These are phyloP conservation scores for Fragilariopsis cylindrus DNA, from an alignment of 108 stramenopile genomes.

Conservation along the genomic window DNA sequence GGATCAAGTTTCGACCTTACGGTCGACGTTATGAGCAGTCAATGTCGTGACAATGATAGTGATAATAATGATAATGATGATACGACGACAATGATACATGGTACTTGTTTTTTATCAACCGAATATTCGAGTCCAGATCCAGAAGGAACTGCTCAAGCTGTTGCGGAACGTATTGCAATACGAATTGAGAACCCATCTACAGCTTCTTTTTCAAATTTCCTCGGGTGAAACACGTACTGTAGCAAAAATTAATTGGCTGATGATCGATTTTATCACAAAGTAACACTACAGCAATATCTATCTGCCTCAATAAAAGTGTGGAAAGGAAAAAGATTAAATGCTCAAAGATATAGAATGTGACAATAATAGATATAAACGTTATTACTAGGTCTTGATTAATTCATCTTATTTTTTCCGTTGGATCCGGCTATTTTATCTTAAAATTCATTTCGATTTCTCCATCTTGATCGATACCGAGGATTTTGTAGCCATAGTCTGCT, in stretches of 20 bases:
- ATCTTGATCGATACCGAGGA: too few relatives aligned
- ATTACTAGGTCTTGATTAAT: too few relatives aligned
- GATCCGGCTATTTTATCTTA: too few relatives aligned
- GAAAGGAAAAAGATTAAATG: too few relatives aligned
- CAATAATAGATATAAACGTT: too few relatives aligned
- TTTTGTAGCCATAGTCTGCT: too few relatives aligned
- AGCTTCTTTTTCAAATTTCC: constrained; percentile 13
- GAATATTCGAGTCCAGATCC: constrained; percentile 39
- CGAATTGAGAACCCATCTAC: constrained; percentile 30
- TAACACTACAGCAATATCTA: too few relatives aligned
- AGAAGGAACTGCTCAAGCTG: constrained; percentile 37
- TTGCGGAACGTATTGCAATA: constrained; percentile 34
- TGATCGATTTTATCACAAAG: not conserved
- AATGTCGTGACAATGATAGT: constrained; percentile 14
- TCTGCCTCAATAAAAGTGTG: too few relatives aligned
- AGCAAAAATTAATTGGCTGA: not conserved
- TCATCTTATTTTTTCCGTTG: too few relatives aligned
- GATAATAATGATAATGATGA: not conserved
- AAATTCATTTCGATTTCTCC: too few relatives aligned
- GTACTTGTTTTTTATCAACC: constrained; percentile 29
- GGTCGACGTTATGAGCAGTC: constrained; percentile 34
- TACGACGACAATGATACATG: not conserved
- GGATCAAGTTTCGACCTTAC: constrained; percentile 35
- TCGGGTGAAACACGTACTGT: not conserved
- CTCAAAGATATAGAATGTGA: too few relatives aligned